These are phyloP conservation scores for Naganishia onofrii DNA, from an alignment of 768 basidiomycete species.

Conservation along the genomic window DNA sequence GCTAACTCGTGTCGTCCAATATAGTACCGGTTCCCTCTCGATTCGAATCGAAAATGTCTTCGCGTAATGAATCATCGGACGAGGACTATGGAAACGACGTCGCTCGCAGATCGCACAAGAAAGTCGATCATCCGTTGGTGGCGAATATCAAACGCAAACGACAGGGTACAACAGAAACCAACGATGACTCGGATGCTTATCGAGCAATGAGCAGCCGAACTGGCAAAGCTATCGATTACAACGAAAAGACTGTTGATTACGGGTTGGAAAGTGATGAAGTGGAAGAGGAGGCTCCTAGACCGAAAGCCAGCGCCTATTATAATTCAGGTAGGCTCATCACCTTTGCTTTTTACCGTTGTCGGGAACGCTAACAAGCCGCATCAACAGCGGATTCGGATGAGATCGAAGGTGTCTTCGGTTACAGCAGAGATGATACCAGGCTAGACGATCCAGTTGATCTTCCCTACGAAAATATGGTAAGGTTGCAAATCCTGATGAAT, in stretches of 20 bases:
- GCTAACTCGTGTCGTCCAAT: not conserved
- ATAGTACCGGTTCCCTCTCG: slow-evolving; percentile 6
- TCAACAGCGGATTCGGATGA: slow-evolving; percentile 41
- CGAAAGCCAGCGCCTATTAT: slow-evolving; percentile 31
- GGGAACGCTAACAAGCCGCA: not conserved
- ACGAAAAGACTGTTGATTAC: slow-evolving; percentile 48
- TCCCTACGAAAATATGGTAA: slow-evolving; percentile 82
- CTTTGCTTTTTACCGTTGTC: not conserved
- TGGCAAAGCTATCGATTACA: slow-evolving; percentile 38
- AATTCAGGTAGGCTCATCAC: slow-evolving; percentile 19
- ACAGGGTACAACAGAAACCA: slow-evolving; percentile 23
- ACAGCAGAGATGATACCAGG: slow-evolving; percentile 74
- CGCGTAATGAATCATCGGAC: slow-evolving; percentile 21
- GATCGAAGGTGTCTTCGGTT: slow-evolving; percentile 85
- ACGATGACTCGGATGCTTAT: slow-evolving; percentile 17
- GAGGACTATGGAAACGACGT: slow-evolving; percentile 28
- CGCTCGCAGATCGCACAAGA: slow-evolving; percentile 25
- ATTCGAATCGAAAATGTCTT: slow-evolving; percentile 22
- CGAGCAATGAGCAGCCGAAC: slow-evolving; percentile 23
- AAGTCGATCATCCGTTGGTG: slow-evolving; percentile 17
- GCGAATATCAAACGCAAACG: slow-evolving; percentile 24
- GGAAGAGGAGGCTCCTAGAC: slow-evolving; percentile 29
- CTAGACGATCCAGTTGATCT: slow-evolving; percentile 69
- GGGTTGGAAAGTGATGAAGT: slow-evolving; percentile 40
- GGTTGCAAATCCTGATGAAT: slow-evolving; percentile 34